phyloP scores from a whole-genome alignment of 169 alveolate species.

The Cryptosporidium viatorum region DNA sequence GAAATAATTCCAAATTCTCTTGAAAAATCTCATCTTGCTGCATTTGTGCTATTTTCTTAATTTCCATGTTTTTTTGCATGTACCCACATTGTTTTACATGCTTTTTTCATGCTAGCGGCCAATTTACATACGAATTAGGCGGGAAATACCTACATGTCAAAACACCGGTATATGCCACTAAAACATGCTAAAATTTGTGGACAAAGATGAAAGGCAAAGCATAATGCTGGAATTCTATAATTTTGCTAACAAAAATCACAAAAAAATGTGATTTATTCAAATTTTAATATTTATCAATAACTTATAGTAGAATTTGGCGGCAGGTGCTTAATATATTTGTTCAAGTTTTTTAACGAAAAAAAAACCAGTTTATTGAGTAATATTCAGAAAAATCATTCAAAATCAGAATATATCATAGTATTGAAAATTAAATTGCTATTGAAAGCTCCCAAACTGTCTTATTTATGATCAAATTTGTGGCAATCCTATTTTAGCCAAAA shows the following conservation, averaged over 20 bases:
- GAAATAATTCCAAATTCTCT: constrained; percentile 42
- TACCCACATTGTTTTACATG: constrained; percentile 75
- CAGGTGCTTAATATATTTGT: not conserved
- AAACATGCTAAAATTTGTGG: not conserved
- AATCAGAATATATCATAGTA: not conserved
- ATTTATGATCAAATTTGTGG: not conserved
- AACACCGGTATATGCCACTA: constrained; percentile 7
- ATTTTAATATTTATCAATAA: not conserved
- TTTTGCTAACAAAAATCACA: not conserved
- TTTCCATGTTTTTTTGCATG: constrained; percentile 71
- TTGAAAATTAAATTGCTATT: not conserved
- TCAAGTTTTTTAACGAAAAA: not conserved
- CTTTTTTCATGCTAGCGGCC: constrained; percentile 23
- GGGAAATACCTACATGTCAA: not conserved
- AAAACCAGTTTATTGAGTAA: not conserved
- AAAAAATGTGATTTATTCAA: not conserved
- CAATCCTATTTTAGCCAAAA: not conserved
- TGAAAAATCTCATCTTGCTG: constrained; percentile 23
- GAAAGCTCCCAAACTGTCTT: not conserved
- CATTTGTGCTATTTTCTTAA: constrained; percentile 24
- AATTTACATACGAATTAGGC: constrained; percentile 29
- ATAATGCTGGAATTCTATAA: not conserved
- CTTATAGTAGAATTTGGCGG: not conserved
- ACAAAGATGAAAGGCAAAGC: not conserved
- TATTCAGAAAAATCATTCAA: not conserved